A percentile compares a stretch with the other conserved stretches of the same genome.
Conservation (phyloP, 331 rosid genomes). For the Telfairia occidentalis region DNA sequence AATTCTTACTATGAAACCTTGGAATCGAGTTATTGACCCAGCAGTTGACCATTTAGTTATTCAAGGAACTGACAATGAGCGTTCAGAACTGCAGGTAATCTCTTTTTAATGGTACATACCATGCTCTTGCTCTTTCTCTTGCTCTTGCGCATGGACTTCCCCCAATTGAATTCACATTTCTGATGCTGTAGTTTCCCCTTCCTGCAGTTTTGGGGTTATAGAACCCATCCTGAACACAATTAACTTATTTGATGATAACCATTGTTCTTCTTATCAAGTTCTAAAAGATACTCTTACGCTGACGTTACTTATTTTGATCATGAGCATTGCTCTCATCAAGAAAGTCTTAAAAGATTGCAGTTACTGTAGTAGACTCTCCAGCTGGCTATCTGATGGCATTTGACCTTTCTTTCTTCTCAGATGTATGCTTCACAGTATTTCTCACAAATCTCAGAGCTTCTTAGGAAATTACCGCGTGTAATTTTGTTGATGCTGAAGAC, state of each 20-base stretch:
- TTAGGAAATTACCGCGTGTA: slow-evolving; percentile 82
- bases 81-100: slow-evolving; percentile 82
- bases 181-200: not conserved
- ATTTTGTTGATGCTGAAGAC: slow-evolving; percentile 95
- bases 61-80: slow-evolving; percentile 52
- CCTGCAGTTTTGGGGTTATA: not conserved
- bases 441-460: slow-evolving; percentile 81
- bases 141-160: not conserved
- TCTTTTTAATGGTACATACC: slow-evolving; percentile 1
- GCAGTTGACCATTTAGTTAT: slow-evolving; percentile 84
- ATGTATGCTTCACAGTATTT: slow-evolving; percentile 92
- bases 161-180: not conserved
- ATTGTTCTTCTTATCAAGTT: not conserved
- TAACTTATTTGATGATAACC: not conserved
- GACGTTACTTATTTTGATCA: not conserved
- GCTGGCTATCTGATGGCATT: not conserved
- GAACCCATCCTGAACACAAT: not conserved
- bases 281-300: not conserved
- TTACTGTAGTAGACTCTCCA: not conserved
- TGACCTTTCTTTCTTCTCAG: slow-evolving; percentile 34
- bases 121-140: not conserved
- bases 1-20: slow-evolving; percentile 90
- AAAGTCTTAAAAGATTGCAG: not conserved
- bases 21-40: slow-evolving; percentile 75
- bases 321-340: not conserved